A percentile compares a stretch with the other conserved stretches of the same genome.
phyloP scores from a whole-genome alignment of 2,329 filamentous ascomycete genomes.

The Chaetomium sp. region DNA sequence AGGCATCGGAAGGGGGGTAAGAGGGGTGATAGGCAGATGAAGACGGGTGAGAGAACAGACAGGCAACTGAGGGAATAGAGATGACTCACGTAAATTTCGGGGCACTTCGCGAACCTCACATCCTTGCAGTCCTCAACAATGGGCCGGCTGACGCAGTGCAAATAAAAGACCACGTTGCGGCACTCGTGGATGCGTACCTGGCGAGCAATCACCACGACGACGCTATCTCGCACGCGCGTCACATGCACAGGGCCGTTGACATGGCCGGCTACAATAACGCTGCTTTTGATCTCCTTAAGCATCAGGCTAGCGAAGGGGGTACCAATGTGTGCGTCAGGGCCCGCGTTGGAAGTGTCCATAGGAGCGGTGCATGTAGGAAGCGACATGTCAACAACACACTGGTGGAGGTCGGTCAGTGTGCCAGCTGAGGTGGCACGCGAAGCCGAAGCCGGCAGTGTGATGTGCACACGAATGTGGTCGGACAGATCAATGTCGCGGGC shows the following conservation, averaged over 20 bases:
- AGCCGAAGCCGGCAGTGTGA: conserved; percentile 67
- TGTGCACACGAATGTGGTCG: conserved; percentile 62
- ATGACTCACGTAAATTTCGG: conserved; percentile 57
- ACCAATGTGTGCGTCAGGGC: conserved; percentile 25
- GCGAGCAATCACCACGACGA: conserved; percentile 72
- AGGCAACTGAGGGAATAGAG: background rate
- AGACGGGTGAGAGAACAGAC: background rate
- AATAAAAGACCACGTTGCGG: conserved; percentile 71
- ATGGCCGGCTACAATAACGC: conserved; percentile 69
- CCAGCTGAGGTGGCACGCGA: conserved; percentile 67
- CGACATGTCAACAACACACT: conserved; percentile 76
- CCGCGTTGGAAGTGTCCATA: conserved; percentile 21
- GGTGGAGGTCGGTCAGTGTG: conserved; percentile 60
- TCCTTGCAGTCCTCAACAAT: conserved; percentile 86
- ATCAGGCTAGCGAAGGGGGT: conserved; percentile 62
- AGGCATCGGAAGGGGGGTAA: conserved; percentile 15
- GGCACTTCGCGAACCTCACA: conserved; percentile 74
- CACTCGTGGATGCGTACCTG: conserved; percentile 94
- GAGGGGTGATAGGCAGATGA: background rate
- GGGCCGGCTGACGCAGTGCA: conserved; percentile 73
- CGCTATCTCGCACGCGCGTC: conserved; percentile 63
- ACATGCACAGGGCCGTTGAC: conserved; percentile 79
- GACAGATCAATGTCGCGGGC: conserved; percentile 58
- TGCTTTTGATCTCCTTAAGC: conserved; percentile 62
- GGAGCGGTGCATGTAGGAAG: conserved; percentile 46